Evolutionary conservation across 305 asterid species (phyloP).

Genomic region (Nicotiana rustica): DNA sequence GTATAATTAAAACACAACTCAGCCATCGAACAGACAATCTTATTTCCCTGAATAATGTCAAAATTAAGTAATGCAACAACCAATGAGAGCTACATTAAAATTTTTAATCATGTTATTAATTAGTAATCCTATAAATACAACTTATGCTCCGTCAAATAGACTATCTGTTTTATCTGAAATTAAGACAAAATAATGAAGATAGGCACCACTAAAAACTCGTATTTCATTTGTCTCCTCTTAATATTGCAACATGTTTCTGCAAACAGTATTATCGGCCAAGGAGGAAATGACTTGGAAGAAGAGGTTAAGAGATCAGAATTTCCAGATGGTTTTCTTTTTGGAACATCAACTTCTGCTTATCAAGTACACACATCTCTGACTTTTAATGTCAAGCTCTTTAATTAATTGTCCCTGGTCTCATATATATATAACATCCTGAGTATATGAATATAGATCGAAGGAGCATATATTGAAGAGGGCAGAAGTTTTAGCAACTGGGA

Average conservation of each 20-base stretch:
- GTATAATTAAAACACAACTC: too few relatives aligned
- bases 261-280: background rate
- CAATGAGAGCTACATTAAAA: too few relatives aligned
- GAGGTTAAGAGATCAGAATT: conserved; percentile 58
- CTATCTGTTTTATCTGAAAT: too few relatives aligned
- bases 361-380: conserved; percentile 49
- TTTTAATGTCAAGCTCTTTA: background rate
- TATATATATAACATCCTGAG: too few relatives aligned
- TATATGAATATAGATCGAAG: conserved; percentile 63
- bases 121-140: too few relatives aligned
- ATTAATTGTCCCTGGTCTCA: background rate
- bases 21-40: too few relatives aligned
- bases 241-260: background rate
- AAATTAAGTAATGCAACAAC: too few relatives aligned
- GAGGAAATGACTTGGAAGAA: background rate
- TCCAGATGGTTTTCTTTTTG: conserved; percentile 73
- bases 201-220: background rate
- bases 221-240: conserved; percentile 1
- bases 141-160: too few relatives aligned
- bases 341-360: conserved; percentile 82
- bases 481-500: conserved; percentile 79
- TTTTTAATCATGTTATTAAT: too few relatives aligned
- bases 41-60: too few relatives aligned
- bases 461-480: conserved; percentile 78
- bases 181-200: too few relatives aligned